These are phyloP conservation scores for Vicia sativa DNA, from an alignment of 306 rosid genomes.

Conservation along the genomic window DNA sequence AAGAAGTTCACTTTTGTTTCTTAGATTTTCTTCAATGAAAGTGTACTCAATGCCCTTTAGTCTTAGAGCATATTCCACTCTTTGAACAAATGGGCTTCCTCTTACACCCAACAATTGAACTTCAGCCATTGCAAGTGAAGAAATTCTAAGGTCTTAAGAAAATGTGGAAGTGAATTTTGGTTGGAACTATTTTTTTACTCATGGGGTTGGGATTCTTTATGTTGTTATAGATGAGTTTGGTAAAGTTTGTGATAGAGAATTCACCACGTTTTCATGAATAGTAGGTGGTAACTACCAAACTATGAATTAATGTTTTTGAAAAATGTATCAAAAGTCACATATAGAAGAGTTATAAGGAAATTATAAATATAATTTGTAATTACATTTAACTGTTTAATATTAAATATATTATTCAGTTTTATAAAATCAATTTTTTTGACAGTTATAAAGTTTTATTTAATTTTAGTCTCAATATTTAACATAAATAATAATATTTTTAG, in stretches of 20 bases:
- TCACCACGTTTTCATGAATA: slow-evolving; percentile 22
- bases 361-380: no score
- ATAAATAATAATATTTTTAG: no score
- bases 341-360: no score
- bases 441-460: no score
- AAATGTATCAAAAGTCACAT: background rate
- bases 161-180: background rate
- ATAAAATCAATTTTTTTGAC: no score
- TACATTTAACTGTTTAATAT: no score
- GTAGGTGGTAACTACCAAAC: background rate
- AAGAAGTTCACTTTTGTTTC: slow-evolving; percentile 52
- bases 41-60: slow-evolving; percentile 52
- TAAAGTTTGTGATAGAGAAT: slow-evolving; percentile 12
- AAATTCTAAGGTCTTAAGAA: background rate
- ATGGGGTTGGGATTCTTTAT: background rate
- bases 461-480: no score
- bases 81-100: slow-evolving; percentile 40
- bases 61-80: slow-evolving; percentile 46
- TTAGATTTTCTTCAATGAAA: slow-evolving; percentile 47
- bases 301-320: background rate
- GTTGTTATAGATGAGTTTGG: slow-evolving; percentile 8
- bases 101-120: slow-evolving; percentile 33
- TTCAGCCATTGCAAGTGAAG: slow-evolving; percentile 37
- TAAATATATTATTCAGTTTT: no score
- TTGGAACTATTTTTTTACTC: background rate